phyloP scores from a whole-genome alignment of 1,284 basidiomycete genomes.

The Sporisorium graminicola region DNA sequence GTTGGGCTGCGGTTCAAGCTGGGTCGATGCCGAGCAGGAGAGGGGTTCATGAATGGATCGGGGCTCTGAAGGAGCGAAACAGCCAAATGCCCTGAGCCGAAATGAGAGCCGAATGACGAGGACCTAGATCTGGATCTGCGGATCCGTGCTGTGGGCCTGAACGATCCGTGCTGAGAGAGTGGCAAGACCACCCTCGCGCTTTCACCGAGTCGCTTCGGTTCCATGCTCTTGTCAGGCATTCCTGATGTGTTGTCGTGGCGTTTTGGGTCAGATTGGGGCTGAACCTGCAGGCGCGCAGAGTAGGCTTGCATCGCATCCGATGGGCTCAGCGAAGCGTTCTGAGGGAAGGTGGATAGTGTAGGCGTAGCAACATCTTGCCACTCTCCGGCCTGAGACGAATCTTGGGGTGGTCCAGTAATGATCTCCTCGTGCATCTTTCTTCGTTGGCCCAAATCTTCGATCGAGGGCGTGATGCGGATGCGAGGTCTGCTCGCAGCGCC shows the following conservation, averaged over 20 bases:
- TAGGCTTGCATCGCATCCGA: constrained; percentile 32
- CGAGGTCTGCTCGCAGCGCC: constrained; percentile 40
- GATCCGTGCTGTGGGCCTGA: constrained; percentile 28
- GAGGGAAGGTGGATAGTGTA: constrained; percentile 5
- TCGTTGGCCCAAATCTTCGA: constrained; percentile 56
- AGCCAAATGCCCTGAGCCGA: background rate
- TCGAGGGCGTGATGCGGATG: constrained; percentile 63
- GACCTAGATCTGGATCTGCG: constrained; percentile 31
- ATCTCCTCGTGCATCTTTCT: constrained; percentile 39
- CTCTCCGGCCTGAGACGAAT: constrained; percentile 9
- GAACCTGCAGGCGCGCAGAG: constrained; percentile 1
- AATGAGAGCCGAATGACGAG: constrained; percentile 27
- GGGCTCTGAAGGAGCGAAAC: constrained; percentile 3
- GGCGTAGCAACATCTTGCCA: constrained; percentile 38
- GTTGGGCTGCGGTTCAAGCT: constrained; percentile 9
- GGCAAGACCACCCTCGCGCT: background rate
- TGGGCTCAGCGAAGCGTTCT: constrained; percentile 27
- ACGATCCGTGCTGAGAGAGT: constrained; percentile 20
- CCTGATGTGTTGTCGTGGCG: background rate
- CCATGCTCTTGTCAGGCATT: background rate
- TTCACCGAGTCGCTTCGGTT: background rate
- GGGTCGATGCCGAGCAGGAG: constrained; percentile 7
- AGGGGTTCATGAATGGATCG: constrained; percentile 20
- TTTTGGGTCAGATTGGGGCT: background rate
- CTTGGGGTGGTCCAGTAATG: constrained; percentile 17